Evolutionary conservation across 768 basidiomycete species (phyloP).

Genomic region (Tricholoma terreum): DNA sequence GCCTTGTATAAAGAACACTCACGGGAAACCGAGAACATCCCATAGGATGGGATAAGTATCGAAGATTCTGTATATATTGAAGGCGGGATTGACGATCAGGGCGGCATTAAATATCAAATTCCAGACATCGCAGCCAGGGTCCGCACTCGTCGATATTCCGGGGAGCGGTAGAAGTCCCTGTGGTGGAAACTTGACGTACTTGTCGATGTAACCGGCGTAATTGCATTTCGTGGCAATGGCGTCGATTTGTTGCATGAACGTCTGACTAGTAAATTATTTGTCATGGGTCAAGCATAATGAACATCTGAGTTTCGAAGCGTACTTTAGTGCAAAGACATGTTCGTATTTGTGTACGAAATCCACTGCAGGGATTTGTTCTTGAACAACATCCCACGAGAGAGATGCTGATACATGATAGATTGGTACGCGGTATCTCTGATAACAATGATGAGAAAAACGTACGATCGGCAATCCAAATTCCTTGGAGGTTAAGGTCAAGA

Average conservation of each 20-base stretch:
- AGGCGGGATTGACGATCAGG: slow-evolving; percentile 64
- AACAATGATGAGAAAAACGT: slow-evolving; percentile 19
- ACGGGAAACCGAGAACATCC: slow-evolving; percentile 86
- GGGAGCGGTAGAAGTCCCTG: slow-evolving; percentile 65
- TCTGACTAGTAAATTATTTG: slow-evolving; percentile 40
- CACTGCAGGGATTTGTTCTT: slow-evolving; percentile 68
- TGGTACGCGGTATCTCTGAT: background rate
- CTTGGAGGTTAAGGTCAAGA: slow-evolving; percentile 58
- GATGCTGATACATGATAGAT: slow-evolving; percentile 35
- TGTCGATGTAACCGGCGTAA: slow-evolving; percentile 59
- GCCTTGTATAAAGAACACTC: slow-evolving; percentile 15
- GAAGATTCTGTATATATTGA: slow-evolving; percentile 76
- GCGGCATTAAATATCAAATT: slow-evolving; percentile 61
- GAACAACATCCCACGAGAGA: slow-evolving; percentile 61
- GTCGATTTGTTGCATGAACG: slow-evolving; percentile 60
- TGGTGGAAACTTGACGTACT: slow-evolving; percentile 67
- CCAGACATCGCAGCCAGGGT: slow-evolving; percentile 66
- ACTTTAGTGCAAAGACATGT: slow-evolving; percentile 74
- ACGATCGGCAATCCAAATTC: slow-evolving; percentile 76
- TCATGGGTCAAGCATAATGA: background rate
- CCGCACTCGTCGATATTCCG: slow-evolving; percentile 44
- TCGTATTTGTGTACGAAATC: slow-evolving; percentile 72
- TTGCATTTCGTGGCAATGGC: slow-evolving; percentile 50
- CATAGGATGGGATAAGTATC: slow-evolving; percentile 72
- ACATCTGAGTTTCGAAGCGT: slow-evolving; percentile 14